These are phyloP conservation scores for Pyrenochaeta sp. DNA, from an alignment of 2,329 filamentous ascomycete species.

Conservation along the genomic window DNA sequence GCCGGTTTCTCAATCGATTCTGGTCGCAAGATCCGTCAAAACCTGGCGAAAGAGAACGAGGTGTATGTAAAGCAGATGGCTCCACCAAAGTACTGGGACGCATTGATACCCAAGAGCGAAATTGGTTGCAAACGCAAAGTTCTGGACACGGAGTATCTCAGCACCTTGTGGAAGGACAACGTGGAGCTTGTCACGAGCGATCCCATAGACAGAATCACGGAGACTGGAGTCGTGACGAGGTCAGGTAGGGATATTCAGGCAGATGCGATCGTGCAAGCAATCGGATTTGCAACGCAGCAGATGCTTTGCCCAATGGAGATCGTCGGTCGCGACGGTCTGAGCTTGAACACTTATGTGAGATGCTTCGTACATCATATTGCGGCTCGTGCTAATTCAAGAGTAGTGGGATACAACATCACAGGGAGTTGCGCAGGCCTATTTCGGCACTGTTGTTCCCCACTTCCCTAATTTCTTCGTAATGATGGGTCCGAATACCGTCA, in stretches of 20 bases:
- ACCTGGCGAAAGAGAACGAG: constrained; percentile 48
- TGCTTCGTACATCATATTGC: not conserved
- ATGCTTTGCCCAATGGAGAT: constrained; percentile 59
- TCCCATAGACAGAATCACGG: constrained; percentile 50
- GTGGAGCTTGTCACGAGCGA: constrained; percentile 53
- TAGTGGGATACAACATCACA: constrained; percentile 50
- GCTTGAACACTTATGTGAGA: constrained; percentile 48
- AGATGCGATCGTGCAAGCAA: constrained; percentile 59
- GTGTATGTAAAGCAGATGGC: constrained; percentile 54
- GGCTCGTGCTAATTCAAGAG: constrained; percentile 3
- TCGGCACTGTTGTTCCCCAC: constrained; percentile 56
- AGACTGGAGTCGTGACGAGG: constrained; percentile 48
- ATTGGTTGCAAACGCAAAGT: constrained; percentile 60
- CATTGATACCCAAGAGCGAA: constrained; percentile 53
- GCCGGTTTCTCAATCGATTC: constrained; percentile 51
- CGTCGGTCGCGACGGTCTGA: constrained; percentile 51
- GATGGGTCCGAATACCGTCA: constrained; percentile 51
- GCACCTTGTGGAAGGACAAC: constrained; percentile 53
- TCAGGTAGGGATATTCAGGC: constrained; percentile 50
- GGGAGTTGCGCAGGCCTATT: constrained; percentile 55
- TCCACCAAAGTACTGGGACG: constrained; percentile 54
- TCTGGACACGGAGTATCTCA: constrained; percentile 57
- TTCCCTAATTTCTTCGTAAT: constrained; percentile 35
- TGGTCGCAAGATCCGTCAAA: constrained; percentile 47
- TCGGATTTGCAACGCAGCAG: constrained; percentile 58